A percentile compares a stretch with the other conserved stretches of the same genome.
Evolutionary conservation across 345 rosid genomes (phyloP).

Genomic region (Durio zibethinus): DNA sequence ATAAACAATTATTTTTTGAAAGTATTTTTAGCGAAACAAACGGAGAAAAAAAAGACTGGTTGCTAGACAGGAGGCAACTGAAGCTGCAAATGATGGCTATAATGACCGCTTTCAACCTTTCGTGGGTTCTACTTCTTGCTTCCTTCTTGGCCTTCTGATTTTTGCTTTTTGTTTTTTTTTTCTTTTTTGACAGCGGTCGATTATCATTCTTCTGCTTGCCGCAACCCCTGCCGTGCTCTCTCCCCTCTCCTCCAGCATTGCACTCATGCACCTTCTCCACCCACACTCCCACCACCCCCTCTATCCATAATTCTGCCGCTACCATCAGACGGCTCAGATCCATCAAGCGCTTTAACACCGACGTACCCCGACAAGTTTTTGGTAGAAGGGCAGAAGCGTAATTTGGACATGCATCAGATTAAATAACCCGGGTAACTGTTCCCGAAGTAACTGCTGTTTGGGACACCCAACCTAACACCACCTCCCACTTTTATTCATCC

Average conservation of each 20-base stretch:
- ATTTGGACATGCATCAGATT: conserved; percentile 20
- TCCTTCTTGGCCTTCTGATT: too few relatives aligned
- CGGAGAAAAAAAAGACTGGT: too few relatives aligned
- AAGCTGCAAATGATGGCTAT: too few relatives aligned
- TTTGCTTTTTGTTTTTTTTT: too few relatives aligned
- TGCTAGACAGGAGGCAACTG: too few relatives aligned
- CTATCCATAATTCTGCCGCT: conserved; percentile 15
- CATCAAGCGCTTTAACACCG: not conserved
- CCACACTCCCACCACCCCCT: conserved; percentile 18
- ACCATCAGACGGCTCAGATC: not conserved
- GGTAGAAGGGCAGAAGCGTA: conserved; percentile 29
- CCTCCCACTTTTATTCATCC: conserved; percentile 9
- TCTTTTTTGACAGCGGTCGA: too few relatives aligned
- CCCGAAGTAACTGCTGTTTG: conserved; percentile 31
- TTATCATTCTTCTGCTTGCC: too few relatives aligned
- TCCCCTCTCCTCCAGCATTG: not conserved
- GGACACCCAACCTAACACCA: conserved; percentile 20
- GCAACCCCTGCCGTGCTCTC: too few relatives aligned
- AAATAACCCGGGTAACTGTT: conserved; percentile 34
- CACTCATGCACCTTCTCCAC: conserved; percentile 12
- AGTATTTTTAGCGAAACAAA: too few relatives aligned
- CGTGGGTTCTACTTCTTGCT: too few relatives aligned
- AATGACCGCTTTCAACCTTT: too few relatives aligned
- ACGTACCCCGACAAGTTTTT: not conserved
- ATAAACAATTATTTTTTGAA: too few relatives aligned